Percentiles rank a stretch among this genome's conserved stretches.
Evolutionary conservation across 768 basidiomycete genomes (phyloP).

Genomic region (Collybia sordida): DNA sequence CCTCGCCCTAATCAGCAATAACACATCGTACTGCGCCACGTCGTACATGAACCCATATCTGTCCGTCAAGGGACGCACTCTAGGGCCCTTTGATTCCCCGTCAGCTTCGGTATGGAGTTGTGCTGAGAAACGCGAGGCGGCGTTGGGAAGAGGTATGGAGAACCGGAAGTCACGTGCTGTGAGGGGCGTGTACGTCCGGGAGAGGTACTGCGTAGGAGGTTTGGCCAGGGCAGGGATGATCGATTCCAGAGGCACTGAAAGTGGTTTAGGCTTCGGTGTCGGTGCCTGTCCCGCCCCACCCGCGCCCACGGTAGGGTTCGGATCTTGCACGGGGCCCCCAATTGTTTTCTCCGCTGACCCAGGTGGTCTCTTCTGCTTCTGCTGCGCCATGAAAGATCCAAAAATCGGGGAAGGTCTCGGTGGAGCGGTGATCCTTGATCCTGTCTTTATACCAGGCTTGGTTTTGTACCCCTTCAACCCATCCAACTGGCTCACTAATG

Average conservation of each 20-base stretch:
- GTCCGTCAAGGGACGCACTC: conserved; percentile 69
- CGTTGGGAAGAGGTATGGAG: conserved; percentile 56
- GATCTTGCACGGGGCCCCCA: conserved; percentile 16
- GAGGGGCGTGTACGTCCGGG: conserved; percentile 70
- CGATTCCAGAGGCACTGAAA: conserved; percentile 70
- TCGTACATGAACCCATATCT: conserved; percentile 93
- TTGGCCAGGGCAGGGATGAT: conserved; percentile 80
- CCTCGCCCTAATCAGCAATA: conserved; percentile 70
- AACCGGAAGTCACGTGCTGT: conserved; percentile 77
- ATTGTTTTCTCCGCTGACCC: conserved; percentile 10
- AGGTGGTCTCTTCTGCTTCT: conserved; percentile 35
- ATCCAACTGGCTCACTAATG: conserved; percentile 38
- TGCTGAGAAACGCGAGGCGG: conserved; percentile 53
- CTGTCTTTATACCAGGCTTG: conserved; percentile 33
- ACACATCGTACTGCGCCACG: conserved; percentile 75
- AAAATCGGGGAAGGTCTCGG: conserved; percentile 59
- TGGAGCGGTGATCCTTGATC: conserved; percentile 32
- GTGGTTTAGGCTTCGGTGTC: conserved; percentile 22
- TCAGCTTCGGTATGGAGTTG: too few species aligned
- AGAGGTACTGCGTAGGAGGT: conserved; percentile 83
- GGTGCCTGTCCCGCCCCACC: too few species aligned
- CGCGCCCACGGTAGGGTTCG: conserved; percentile 18
- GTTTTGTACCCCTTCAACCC: conserved; percentile 29
- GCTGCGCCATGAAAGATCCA: conserved; percentile 55
- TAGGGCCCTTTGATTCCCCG: too few species aligned